Percentiles rank a stretch among this genome's conserved stretches.
phyloP scores from a whole-genome alignment of 306 rosid species.

The Quercus gilva region DNA sequence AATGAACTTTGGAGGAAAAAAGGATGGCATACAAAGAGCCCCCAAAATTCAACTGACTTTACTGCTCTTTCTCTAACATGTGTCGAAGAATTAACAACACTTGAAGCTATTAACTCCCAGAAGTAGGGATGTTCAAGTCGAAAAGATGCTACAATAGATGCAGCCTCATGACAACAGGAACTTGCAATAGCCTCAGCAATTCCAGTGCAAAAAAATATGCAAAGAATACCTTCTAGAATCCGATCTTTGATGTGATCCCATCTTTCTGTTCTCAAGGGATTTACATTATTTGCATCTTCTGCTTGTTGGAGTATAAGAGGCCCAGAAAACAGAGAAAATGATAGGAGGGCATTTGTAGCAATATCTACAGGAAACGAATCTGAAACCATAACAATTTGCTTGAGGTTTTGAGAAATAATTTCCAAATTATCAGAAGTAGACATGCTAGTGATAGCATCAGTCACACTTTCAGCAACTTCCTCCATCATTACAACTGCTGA shows the following conservation, averaged over 20 bases:
- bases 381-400: conserved; percentile 52
- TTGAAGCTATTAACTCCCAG: conserved; percentile 81
- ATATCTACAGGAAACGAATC: conserved; percentile 56
- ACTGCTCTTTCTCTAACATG: conserved; percentile 83
- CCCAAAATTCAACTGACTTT: conserved; percentile 95
- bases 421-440: conserved; percentile 40
- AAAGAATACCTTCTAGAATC: conserved; percentile 77
- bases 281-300: conserved; percentile 40
- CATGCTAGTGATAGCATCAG: conserved; percentile 42
- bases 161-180: conserved; percentile 63
- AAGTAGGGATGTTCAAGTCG: conserved; percentile 58
- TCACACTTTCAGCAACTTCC: conserved; percentile 74
- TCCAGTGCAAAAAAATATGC: conserved; percentile 88
- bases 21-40: conserved; percentile 83
- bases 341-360: conserved; percentile 80
- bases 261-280: conserved; percentile 47
- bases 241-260: conserved; percentile 66
- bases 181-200: conserved; percentile 78
- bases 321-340: conserved; percentile 61
- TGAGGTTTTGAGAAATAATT: conserved; percentile 33
- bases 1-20: conserved; percentile 69
- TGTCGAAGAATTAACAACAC: conserved; percentile 64
- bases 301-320: conserved; percentile 49
- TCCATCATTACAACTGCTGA: conserved; percentile 78
- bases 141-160: conserved; percentile 58